Base-by-base conservation (phyloP, 2,329 filamentous ascomycete species). In the Laburnicola sp. region DNA sequence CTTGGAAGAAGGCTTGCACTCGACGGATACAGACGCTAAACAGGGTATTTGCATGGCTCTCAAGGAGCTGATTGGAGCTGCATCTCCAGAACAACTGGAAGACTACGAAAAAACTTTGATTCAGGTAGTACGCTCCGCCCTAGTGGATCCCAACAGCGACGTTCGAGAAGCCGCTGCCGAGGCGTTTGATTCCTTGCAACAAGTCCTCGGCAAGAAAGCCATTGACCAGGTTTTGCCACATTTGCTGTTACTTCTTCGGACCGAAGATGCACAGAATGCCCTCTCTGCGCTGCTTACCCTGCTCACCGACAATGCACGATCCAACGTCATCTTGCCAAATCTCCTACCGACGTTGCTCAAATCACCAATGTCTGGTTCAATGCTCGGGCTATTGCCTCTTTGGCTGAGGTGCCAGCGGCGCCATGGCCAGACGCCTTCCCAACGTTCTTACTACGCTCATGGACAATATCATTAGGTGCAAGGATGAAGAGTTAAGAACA, bases 31-130 rank as follows among this genome's bases (percentile, higher is more conserved):
- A 34, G 92, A 97, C 76, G 88, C 93, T 55, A 94, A 91, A 75
- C 92, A 99, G 75, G 94, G 94, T 74, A 99, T 99, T 59, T 97
- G 94, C 73, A 90, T 99, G 69, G 94, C 95, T 32, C 81, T 99
- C 56, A 89, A 91, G 64, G 95, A 99, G 73, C 85, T 99, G 48
- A 96, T 99, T 59, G 83, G 87, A 11, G 93, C 94, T 44, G 91
- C 94, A 21, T 89, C 91, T 4, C 84, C 87, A 27, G 94, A 99
- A 54, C 86, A 91, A 32, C 80, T 99, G 37, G 91, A 96, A 69
- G 91, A 96, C 57, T 92, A 97, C 68, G 93, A 99, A 71, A 94
- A 94, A 80, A 92, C 88, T 2, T 84, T 99, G 54, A 95, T 97
- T 59, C 91, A 91, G 11, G 93, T 97, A 50, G 91, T 99, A 41